Conservation (phyloP, 108 stramenopile species). For the Fragilaria crotonensis region DNA sequence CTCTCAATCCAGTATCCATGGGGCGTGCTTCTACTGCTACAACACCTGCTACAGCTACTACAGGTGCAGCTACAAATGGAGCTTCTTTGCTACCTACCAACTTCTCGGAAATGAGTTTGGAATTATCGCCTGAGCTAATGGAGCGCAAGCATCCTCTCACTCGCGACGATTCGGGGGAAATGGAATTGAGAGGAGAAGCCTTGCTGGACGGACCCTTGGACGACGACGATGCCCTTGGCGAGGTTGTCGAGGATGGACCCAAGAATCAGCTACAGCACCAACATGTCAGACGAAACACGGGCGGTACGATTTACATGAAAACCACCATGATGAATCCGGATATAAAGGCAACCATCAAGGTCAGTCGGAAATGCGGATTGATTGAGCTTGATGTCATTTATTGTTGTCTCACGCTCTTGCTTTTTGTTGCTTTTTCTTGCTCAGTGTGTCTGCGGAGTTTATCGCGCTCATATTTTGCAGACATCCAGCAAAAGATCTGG, state of each 20-base stretch:
- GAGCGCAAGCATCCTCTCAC: too few species aligned
- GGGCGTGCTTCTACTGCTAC: conserved; percentile 90
- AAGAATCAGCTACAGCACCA: too few species aligned
- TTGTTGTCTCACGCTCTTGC: neutral
- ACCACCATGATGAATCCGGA: conserved; percentile 88
- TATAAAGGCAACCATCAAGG: conserved; percentile 88
- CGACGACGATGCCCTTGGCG: too few species aligned
- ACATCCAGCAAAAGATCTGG: too few species aligned
- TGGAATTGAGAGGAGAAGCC: too few species aligned
- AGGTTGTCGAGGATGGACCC: too few species aligned
- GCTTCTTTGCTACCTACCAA: too few species aligned
- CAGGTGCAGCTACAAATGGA: too few species aligned
- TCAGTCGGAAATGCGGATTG: conserved; percentile 2
- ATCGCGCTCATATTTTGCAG: conserved; percentile 80
- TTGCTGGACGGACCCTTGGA: too few species aligned
- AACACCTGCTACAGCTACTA: conserved; percentile 90
- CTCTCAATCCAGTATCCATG: conserved; percentile 58
- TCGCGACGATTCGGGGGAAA: too few species aligned
- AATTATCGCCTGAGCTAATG: too few species aligned
- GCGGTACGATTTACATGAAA: conserved; percentile 84
- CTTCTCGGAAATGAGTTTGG: too few species aligned
- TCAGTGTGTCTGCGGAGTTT: conserved; percentile 84
- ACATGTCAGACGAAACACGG: conserved; percentile 75
- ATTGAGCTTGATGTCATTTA: neutral
- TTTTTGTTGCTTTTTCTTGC: neutral